A percentile compares a stretch with the other conserved stretches of the same genome.
Conservation (phyloP, 2,329 filamentous ascomycete genomes). For the Aspergillus neoniger region DNA sequence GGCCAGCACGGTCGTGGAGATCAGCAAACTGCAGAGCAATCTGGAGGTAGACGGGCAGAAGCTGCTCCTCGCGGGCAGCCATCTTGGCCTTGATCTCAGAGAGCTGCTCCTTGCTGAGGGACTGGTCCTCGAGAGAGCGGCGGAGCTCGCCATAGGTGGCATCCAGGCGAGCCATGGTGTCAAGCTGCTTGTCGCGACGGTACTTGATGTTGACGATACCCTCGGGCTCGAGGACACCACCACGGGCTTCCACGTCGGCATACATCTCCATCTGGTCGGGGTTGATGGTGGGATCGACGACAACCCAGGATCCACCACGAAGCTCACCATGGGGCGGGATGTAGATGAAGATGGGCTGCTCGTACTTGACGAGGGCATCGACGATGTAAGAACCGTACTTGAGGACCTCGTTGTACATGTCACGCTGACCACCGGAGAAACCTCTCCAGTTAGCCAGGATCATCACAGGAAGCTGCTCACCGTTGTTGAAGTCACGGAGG, state of each 20-base stretch:
- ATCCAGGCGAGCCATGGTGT: constrained; percentile 95
- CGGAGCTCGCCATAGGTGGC: constrained; percentile 79
- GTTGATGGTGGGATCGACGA: constrained; percentile 98
- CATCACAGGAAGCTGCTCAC: constrained; percentile 97
- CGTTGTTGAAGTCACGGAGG: constrained; percentile 98
- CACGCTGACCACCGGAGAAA: constrained; percentile 98
- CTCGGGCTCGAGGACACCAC: constrained; percentile 96
- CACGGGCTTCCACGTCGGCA: constrained; percentile 88
- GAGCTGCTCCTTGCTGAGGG: constrained; percentile 71
- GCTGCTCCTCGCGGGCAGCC: constrained; percentile 78
- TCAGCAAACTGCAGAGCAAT: constrained; percentile 97
- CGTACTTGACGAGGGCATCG: constrained; percentile 94
- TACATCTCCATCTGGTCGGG: constrained; percentile 99
- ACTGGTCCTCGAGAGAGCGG: constrained; percentile 70
- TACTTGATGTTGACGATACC: constrained; percentile 99
- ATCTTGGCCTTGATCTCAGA: constrained; percentile 81
- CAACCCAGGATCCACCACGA: constrained; percentile 98
- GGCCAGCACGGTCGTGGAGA: constrained; percentile 91
- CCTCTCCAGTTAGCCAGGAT: constrained; percentile 99
- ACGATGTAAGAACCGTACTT: constrained; percentile 99
- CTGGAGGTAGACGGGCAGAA: constrained; percentile 91
- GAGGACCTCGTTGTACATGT: constrained; percentile 99
- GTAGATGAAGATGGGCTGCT: constrained; percentile 98
- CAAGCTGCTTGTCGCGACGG: constrained; percentile 93
- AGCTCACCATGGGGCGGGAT: constrained; percentile 96